Evolutionary conservation across 192 early-diverging fungal species (phyloP).

Genomic region (Jimgerdemannia flammicorona): DNA sequence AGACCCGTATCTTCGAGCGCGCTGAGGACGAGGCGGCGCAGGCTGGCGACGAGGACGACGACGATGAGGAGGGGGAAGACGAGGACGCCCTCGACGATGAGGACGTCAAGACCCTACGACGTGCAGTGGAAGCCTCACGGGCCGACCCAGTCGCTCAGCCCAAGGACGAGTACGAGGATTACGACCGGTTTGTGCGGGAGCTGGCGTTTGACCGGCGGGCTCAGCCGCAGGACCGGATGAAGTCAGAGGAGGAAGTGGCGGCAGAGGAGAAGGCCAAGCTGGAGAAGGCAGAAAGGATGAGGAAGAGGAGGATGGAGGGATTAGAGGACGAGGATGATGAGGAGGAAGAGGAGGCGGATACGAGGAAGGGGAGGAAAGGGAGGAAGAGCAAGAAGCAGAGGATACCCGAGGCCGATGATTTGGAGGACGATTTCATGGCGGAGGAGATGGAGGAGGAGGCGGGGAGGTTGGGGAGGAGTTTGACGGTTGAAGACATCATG

Average conservation of each 20-base stretch:
- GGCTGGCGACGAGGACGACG: slow-evolving; percentile 19
- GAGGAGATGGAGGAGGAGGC: slow-evolving; percentile 37
- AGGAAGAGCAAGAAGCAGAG: slow-evolving; percentile 1
- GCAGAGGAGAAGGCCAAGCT: slow-evolving; percentile 78
- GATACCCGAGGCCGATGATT: slow-evolving; percentile 59
- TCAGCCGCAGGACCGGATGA: slow-evolving; percentile 83
- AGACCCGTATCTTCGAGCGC: slow-evolving; percentile 27
- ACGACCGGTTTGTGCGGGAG: slow-evolving; percentile 81
- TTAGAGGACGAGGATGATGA: slow-evolving; percentile 57
- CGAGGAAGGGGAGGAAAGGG: slow-evolving; percentile 50
- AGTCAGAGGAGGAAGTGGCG: slow-evolving; percentile 92
- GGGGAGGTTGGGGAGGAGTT: slow-evolving; percentile 43
- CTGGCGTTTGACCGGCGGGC: slow-evolving; percentile 83
- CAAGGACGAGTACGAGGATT: slow-evolving; percentile 56
- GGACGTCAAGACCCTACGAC: slow-evolving; percentile 3
- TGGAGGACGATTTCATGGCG: slow-evolving; percentile 66
- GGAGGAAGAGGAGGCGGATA: slow-evolving; percentile 55
- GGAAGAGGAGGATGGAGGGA: slow-evolving; percentile 84
- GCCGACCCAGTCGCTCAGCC: background rate
- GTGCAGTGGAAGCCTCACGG: background rate
- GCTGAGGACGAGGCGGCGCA: slow-evolving; percentile 22
- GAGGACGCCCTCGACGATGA: slow-evolving; percentile 26
- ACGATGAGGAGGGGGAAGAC: slow-evolving; percentile 19
- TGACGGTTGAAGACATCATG: slow-evolving; percentile 30
- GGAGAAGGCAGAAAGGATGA: slow-evolving; percentile 80